A percentile compares a stretch with the other conserved stretches of the same genome.
Conservation (phyloP, 257 asterid genomes). For the Solanum raphanifolium region DNA sequence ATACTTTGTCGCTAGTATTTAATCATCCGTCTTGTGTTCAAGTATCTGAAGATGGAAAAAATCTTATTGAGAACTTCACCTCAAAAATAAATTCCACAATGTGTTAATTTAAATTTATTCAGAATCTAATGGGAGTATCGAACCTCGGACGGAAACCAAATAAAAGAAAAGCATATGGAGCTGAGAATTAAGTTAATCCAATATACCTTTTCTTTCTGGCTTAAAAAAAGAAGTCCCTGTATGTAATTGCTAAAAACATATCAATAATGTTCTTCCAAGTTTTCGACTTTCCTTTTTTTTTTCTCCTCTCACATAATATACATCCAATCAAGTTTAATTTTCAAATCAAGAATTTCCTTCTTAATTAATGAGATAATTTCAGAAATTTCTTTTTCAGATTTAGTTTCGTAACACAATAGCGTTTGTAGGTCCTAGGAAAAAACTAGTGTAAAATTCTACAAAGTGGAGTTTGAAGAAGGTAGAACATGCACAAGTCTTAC, state of each 20-base stretch:
- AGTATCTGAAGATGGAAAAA: not conserved
- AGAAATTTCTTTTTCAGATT: not conserved
- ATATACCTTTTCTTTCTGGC: not conserved
- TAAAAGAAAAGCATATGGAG: not conserved
- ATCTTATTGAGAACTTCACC: not conserved
- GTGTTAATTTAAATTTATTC: too few species aligned
- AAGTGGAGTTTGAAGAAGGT: not conserved
- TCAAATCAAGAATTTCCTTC: not conserved
- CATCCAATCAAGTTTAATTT: not conserved
- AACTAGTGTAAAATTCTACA: not conserved
- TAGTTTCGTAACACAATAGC: not conserved
- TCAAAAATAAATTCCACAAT: too few species aligned
- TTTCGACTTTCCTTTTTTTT: not conserved
- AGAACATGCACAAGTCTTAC: not conserved
- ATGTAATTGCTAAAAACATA: not conserved
- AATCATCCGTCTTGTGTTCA: not conserved
- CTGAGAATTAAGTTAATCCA: not conserved
- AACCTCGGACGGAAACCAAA: not conserved
- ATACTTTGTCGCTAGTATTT: not conserved
- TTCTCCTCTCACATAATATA: not conserved
- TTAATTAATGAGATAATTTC: not conserved
- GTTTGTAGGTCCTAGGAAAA: too few species aligned
- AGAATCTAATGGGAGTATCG: rapidly evolving
- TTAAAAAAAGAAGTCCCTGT: not conserved
- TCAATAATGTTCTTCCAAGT: not conserved